A percentile compares a stretch with the other conserved stretches of the same genome.
These are phyloP conservation scores for Pseudocercospora fuligena DNA, from an alignment of 2,329 filamentous ascomycete species.

Conservation along the genomic window DNA sequence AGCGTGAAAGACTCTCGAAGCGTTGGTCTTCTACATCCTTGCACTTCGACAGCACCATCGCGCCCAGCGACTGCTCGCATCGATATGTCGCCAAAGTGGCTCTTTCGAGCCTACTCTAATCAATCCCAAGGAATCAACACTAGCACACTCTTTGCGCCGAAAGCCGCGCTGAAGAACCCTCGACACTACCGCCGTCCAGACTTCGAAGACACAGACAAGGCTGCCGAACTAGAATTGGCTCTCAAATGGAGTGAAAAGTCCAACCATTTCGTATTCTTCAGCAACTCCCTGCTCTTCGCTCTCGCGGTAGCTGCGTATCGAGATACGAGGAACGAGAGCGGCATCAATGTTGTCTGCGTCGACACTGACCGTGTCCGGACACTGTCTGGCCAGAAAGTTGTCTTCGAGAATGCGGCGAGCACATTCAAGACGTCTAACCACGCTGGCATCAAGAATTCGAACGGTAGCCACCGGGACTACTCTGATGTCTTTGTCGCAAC, in stretches of 20 bases:
- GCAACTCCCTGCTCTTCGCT: not conserved
- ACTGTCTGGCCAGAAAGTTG: not conserved
- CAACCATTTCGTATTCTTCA: not conserved
- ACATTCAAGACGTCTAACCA: not conserved
- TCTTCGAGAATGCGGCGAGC: not conserved
- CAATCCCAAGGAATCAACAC: not conserved
- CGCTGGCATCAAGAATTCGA: not conserved
- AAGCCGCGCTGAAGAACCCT: not conserved
- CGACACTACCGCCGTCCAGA: not conserved
- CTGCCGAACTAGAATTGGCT: not conserved
- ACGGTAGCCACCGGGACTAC: not conserved
- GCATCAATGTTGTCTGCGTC: not conserved
- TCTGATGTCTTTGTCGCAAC: not conserved
- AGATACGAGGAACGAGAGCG: not conserved
- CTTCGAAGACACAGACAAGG: not conserved
- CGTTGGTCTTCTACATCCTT: not conserved
- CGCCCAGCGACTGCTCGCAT: not conserved
- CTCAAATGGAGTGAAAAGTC: not conserved
- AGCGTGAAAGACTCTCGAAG: not conserved
- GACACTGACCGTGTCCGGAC: not conserved
- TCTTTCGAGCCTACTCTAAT: not conserved
- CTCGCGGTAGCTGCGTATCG: not conserved
- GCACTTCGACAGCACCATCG: not conserved
- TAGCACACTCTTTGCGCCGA: not conserved
- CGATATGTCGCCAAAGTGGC: not conserved